A percentile compares a stretch with the other conserved stretches of the same genome.
Evolutionary conservation across 192 early-diverging fungal species (phyloP).

Genomic region (Backusella tuberculispora): DNA sequence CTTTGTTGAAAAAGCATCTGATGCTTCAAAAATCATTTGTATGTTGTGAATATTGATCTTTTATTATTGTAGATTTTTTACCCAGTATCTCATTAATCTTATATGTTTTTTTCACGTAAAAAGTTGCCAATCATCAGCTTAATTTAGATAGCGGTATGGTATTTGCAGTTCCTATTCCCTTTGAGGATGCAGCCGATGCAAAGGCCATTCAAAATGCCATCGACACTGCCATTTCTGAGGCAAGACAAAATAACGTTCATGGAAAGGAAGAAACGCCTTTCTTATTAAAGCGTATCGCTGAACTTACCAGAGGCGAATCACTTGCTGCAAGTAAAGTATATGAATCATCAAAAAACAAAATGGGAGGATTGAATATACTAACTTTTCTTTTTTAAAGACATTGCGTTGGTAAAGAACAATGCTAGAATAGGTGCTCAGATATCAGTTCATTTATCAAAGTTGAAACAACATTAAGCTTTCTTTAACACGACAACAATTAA

Average conservation of each 20-base stretch:
- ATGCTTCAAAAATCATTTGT: constrained; percentile 50
- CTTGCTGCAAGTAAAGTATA: constrained; percentile 69
- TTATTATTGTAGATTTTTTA: not conserved
- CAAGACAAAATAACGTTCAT: constrained; percentile 57
- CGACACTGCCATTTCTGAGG: constrained; percentile 69
- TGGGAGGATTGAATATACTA: not conserved
- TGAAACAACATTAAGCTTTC: not conserved
- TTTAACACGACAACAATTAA: no score
- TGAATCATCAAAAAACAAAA: constrained; percentile 28
- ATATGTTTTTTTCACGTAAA: not conserved
- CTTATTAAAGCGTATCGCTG: constrained; percentile 81
- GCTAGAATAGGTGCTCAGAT: constrained; percentile 82
- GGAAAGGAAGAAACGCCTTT: constrained; percentile 96
- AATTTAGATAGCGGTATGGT: constrained; percentile 80
- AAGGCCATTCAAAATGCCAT: constrained; percentile 72
- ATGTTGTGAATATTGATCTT: not conserved
- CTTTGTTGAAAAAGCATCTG: constrained; percentile 39
- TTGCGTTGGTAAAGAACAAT: constrained; percentile 92
- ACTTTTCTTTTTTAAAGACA: constrained; percentile 54
- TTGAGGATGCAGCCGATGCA: constrained; percentile 62
- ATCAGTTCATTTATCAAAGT: constrained; percentile 55
- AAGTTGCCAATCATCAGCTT: constrained; percentile 64
- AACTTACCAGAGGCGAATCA: constrained; percentile 85
- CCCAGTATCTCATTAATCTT: not conserved
- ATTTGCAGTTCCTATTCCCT: constrained; percentile 89